These are phyloP conservation scores for Xylariomycetidae sp. DNA, from an alignment of 2,329 filamentous ascomycete genomes.

Conservation along the genomic window DNA sequence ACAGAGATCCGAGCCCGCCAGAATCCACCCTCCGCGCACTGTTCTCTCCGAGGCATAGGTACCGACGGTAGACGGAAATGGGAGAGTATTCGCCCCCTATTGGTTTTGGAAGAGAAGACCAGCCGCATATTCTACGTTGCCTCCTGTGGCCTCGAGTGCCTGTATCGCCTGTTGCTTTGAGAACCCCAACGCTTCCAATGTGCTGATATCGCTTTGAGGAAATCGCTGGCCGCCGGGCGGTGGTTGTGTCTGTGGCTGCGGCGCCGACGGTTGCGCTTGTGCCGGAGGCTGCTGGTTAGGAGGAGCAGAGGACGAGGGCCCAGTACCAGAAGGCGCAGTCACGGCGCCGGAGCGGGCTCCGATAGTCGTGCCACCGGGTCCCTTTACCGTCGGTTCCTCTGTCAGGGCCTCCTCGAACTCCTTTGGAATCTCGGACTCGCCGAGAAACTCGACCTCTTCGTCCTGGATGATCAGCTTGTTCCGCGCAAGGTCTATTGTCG, in stretches of 20 bases:
- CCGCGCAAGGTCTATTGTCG: slow-evolving; percentile 78
- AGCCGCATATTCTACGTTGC: slow-evolving; percentile 85
- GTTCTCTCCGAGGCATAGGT: no score
- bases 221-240: slow-evolving; percentile 29
- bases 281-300: slow-evolving; percentile 20
- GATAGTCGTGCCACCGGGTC: slow-evolving; percentile 83
- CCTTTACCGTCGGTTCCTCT: slow-evolving; percentile 76
- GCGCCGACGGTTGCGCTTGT: slow-evolving; percentile 13
- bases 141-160: slow-evolving; percentile 74
- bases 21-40: no score
- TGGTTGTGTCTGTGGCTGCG: slow-evolving; percentile 3
- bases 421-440: slow-evolving; percentile 92
- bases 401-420: slow-evolving; percentile 64
- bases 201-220: slow-evolving; percentile 63
- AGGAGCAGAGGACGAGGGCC: slow-evolving; percentile 20
- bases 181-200: slow-evolving; percentile 73
- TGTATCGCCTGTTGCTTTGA: slow-evolving; percentile 68
- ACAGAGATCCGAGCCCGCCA: no score
- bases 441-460: slow-evolving; percentile 81
- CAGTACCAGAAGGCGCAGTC: slow-evolving; percentile 39
- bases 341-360: slow-evolving; percentile 78
- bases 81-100: no score
- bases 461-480: slow-evolving; percentile 85
- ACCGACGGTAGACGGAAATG: no score
- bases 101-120: slow-evolving; percentile 63